These are phyloP conservation scores for Ustilago trichophora DNA, from an alignment of 1,284 basidiomycete genomes.

Conservation along the genomic window DNA sequence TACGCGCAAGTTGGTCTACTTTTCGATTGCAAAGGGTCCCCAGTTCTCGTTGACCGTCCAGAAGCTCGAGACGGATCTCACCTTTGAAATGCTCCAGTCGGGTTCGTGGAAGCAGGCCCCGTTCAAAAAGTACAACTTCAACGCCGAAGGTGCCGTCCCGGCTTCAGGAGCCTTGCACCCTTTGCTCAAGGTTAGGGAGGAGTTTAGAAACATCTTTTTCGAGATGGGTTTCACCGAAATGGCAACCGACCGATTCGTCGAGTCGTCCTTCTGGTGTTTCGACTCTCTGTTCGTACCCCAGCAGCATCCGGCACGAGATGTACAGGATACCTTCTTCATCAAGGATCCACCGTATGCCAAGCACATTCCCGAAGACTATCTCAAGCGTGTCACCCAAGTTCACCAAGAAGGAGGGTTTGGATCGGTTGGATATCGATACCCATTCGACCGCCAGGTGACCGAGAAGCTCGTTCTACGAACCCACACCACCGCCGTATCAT, in stretches of 20 bases:
- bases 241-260: constrained; percentile 97
- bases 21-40: constrained; percentile 84
- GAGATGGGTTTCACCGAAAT: constrained; percentile 99
- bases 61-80: constrained; percentile 97
- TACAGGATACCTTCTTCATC: constrained; percentile 99
- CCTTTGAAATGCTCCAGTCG: constrained; percentile 90
- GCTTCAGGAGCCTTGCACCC: constrained; percentile 93
- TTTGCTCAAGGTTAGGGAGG: constrained; percentile 95
- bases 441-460: constrained; percentile 91
- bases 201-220: constrained; percentile 97
- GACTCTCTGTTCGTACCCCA: constrained; percentile 98
- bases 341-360: constrained; percentile 87
- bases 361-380: constrained; percentile 83
- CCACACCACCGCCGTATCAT: constrained; percentile 95
- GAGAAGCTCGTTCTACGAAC: constrained; percentile 92
- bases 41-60: constrained; percentile 91
- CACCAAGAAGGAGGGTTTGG: constrained; percentile 93
- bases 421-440: constrained; percentile 95
- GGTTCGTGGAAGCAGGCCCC: constrained; percentile 61
- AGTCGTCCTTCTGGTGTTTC: constrained; percentile 99
- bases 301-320: constrained; percentile 96
- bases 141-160: constrained; percentile 89
- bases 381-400: constrained; percentile 83
- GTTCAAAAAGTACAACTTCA: constrained; percentile 99
- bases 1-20: constrained; percentile 85